Conservation (phyloP, 1,284 basidiomycete genomes). For the Stygiomarasmius scandens region DNA sequence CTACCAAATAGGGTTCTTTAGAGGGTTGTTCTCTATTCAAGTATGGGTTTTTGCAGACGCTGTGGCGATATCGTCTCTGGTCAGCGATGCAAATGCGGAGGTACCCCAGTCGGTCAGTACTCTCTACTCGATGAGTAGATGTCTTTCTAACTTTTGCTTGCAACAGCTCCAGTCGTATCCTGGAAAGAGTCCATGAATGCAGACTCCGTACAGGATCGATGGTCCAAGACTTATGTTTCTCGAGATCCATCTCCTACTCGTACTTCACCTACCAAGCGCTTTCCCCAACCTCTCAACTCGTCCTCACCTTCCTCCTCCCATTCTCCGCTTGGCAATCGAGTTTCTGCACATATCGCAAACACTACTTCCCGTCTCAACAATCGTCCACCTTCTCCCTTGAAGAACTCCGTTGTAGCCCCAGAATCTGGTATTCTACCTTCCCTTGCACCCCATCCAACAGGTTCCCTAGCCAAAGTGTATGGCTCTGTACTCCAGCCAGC, state of each 20-base stretch:
- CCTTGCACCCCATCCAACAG: slow-evolving; percentile 45
- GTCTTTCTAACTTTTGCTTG: background rate
- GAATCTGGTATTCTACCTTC: slow-evolving; percentile 66
- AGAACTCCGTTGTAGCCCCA: slow-evolving; percentile 47
- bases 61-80: slow-evolving; percentile 79
- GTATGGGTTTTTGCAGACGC: slow-evolving; percentile 79
- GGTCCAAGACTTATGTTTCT: slow-evolving; percentile 76
- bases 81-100: slow-evolving; percentile 75
- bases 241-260: slow-evolving; percentile 46
- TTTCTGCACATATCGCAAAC: slow-evolving; percentile 62
- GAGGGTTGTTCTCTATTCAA: background rate
- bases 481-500: slow-evolving; percentile 81
- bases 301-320: slow-evolving; percentile 27
- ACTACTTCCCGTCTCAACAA: slow-evolving; percentile 39
- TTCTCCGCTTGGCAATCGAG: slow-evolving; percentile 43
- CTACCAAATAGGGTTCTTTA: background rate
- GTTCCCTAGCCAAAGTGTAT: slow-evolving; percentile 76
- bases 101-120: slow-evolving; percentile 68
- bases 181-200: slow-evolving; percentile 47
- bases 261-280: slow-evolving; percentile 43
- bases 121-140: background rate
- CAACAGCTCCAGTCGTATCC: slow-evolving; percentile 64
- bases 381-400: slow-evolving; percentile 59
- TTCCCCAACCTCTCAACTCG: slow-evolving; percentile 49
- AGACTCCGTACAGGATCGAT: slow-evolving; percentile 59